Base-by-base conservation (phyloP, 2,329 filamentous ascomycete genomes). In the Colletotrichum gigasporum region DNA sequence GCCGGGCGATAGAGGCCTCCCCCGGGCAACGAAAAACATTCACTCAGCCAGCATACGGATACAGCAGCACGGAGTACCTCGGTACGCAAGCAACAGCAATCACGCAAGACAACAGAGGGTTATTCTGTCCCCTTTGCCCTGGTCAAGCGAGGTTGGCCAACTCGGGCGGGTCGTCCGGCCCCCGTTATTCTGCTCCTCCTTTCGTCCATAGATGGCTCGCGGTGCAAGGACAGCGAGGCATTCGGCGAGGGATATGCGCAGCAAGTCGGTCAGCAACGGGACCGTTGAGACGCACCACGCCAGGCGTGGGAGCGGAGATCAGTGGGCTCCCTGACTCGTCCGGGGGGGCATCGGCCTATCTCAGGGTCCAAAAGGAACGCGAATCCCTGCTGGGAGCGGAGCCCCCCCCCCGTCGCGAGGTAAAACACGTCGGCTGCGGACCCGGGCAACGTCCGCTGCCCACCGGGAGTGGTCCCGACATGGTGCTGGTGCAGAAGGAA, bases 261-360 rank as follows among this genome's bases (percentile, higher is more conserved):
- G n/a, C 16, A 20, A 51, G 47, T 16, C 47, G 47, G 47, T 51
- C 30, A 30, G 47, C 35, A 16, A 51, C 18, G 28, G 6, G 47
- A 12, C n/a, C 12, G 14, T 51, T 3, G 30, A 51, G 47, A 37
- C 37, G 26, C 26, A 54, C n/a, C 14, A 28, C 51, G 5, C 12
- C 22, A n/a, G 16, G 24, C 24, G 24, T 22, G 18, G 32, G 61
- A 54, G 56, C 56, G 56, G 56, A 55, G 50, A 26, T 35, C 22
- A 34, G 48, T 56, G 35, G n/a, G 37, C 35, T 45, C 41, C 56
- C 37, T 59, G 42, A 64, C 62, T 64, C 48, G 56, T 28, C 56
- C n/a, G n/a, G n/a, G n/a, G n/a, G 50, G 62, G 30, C 28, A 45
- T 55, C 42, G 58, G 58, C 48, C 45, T 35, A n/a, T 18, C 28